Conservation (phyloP, 2,329 filamentous ascomycete species). For the Arthrinium phaeospermum region DNA sequence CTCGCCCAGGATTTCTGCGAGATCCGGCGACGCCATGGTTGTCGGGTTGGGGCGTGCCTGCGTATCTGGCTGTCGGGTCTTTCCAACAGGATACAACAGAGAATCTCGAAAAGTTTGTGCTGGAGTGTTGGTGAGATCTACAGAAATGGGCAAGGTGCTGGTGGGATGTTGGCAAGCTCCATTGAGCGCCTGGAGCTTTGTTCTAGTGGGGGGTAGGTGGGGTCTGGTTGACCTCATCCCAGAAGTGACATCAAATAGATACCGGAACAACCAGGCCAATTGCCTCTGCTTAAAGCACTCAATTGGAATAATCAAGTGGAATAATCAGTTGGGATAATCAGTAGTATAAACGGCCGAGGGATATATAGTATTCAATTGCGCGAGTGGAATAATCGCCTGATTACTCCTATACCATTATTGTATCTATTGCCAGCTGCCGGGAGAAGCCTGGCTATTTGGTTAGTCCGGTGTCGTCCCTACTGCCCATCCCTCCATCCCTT, state of each 20-base stretch:
- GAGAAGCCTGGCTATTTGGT: no score
- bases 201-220: neutral
- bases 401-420: no score
- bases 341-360: no score
- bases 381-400: no score
- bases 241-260: neutral
- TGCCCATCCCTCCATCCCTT: no score
- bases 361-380: no score
- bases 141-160: neutral
- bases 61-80: neutral
- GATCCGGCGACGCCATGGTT: conserved; percentile 28
- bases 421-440: no score
- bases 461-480: no score
- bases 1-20: conserved; percentile 56
- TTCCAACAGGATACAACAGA: conserved; percentile 5
- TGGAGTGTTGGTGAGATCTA: neutral
- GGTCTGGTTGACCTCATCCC: neutral
- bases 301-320: no score
- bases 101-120: neutral
- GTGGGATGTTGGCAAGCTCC: conserved; percentile 17
- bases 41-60: neutral
- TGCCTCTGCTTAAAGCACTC: no score
- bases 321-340: no score
- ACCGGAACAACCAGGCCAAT: no score
- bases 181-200: neutral